Conservation (phyloP, 1,284 basidiomycete species). For the Rhodotorula sp. region DNA sequence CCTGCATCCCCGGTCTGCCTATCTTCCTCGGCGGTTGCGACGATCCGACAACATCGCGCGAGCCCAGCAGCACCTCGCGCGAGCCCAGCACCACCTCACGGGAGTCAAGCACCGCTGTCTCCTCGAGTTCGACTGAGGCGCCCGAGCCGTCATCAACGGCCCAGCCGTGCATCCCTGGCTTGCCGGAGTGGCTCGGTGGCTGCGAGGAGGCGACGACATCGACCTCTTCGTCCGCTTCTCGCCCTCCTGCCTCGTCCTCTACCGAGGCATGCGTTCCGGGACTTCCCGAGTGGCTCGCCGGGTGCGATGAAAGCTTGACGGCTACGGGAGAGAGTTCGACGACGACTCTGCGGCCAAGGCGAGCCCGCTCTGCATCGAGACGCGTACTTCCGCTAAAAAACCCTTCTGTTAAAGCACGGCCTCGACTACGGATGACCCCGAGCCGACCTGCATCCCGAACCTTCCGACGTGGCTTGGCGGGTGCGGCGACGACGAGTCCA, state of each 20-base stretch:
- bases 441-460: no score
- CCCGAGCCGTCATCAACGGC: not conserved
- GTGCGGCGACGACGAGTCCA: not conserved
- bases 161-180: conserved; percentile 2
- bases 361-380: no score
- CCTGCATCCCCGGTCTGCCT: not conserved
- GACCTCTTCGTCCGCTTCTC: not conserved
- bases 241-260: not conserved
- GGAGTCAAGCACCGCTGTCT: no score
- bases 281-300: not conserved
- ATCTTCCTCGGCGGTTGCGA: not conserved
- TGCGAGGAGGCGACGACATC: not conserved
- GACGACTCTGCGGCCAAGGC: no score
- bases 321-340: not conserved
- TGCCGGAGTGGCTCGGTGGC: not conserved
- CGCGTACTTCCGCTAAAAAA: no score
- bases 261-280: not conserved
- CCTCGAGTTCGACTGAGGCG: not conserved
- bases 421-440: no score
- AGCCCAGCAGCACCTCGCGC: not conserved
- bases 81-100: no score
- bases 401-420: no score
- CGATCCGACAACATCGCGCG: not conserved
- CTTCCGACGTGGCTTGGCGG: not conserved
- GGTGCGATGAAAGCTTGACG: no score